Evolutionary conservation across 108 stramenopile species (phyloP).

Genomic region (Schizochytrium sp.): DNA sequence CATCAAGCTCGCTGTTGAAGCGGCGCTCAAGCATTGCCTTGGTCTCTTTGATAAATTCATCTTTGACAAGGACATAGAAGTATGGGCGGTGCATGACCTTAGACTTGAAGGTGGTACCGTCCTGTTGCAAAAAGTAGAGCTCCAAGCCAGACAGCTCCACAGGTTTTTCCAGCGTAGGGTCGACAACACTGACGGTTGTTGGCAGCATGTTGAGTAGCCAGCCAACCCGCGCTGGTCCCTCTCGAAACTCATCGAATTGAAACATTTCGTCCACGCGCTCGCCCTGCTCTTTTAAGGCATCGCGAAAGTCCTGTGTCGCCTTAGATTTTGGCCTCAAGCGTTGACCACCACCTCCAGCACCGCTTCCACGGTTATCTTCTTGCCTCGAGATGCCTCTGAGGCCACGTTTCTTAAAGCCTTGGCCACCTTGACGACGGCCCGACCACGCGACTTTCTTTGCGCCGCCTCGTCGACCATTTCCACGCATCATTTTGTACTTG

Average conservation of each 20-base stretch:
- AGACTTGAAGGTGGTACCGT: slow-evolving; percentile 86
- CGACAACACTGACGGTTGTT: slow-evolving; percentile 81
- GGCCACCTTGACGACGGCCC: slow-evolving; percentile 11
- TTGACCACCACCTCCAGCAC: not conserved
- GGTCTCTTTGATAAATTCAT: slow-evolving; percentile 15
- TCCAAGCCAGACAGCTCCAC: slow-evolving; percentile 84
- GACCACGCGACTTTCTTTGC: not conserved
- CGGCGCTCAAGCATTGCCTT: slow-evolving; percentile 65
- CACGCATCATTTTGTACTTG: not conserved
- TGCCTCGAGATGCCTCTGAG: not conserved
- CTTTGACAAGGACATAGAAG: slow-evolving; percentile 83
- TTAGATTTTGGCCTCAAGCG: not conserved
- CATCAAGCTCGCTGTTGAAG: slow-evolving; percentile 68
- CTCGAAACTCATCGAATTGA: slow-evolving; percentile 3
- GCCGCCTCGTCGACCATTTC: slow-evolving; percentile 19
- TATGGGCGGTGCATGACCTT: slow-evolving; percentile 89
- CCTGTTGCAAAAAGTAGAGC: slow-evolving; percentile 87
- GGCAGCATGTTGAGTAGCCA: slow-evolving; percentile 92
- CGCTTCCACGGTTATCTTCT: no score
- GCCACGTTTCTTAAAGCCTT: slow-evolving; percentile 20
- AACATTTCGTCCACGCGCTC: slow-evolving; percentile 57
- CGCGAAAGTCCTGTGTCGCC: slow-evolving; percentile 28
- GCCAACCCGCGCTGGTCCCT: slow-evolving; percentile 68
- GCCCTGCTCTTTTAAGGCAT: not conserved
- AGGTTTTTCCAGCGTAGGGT: slow-evolving; percentile 64